A percentile compares a stretch with the other conserved stretches of the same genome.
Evolutionary conservation across 2,329 filamentous ascomycete species (phyloP).

Genomic region (Botryotinia narcissicola): DNA sequence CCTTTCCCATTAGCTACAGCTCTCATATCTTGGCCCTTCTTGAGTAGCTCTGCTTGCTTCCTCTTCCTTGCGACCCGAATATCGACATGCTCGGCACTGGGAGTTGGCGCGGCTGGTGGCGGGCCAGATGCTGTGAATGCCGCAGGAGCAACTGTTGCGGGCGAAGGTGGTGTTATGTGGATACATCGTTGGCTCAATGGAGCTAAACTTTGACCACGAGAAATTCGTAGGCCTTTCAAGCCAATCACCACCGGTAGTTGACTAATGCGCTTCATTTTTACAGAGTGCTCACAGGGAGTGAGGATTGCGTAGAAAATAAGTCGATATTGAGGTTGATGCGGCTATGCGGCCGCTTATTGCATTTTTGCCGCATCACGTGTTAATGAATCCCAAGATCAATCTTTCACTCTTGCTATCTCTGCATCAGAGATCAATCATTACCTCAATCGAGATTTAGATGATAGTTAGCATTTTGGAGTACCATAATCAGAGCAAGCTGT

Average conservation of each 20-base stretch:
- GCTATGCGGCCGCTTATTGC: background rate
- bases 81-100: conserved; percentile 41
- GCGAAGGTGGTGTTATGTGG: conserved; percentile 31
- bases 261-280: conserved; percentile 35
- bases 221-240: conserved; percentile 21
- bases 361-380: background rate
- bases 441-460: background rate
- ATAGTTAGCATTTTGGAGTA: background rate
- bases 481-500: background rate
- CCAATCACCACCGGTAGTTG: conserved; percentile 27
- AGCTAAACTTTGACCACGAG: conserved; percentile 7
- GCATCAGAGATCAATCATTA: background rate
- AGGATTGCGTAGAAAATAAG: conserved; percentile 8
- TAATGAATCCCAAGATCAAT: background rate
- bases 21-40: conserved; percentile 50
- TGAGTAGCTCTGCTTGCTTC: conserved; percentile 55
- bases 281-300: conserved; percentile 22
- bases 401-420: background rate
- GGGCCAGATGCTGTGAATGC: conserved; percentile 57
- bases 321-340: conserved; percentile 5
- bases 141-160: conserved; percentile 32
- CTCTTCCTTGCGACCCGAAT: conserved; percentile 50
- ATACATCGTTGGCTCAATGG: conserved; percentile 28
- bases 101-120: conserved; percentile 54
- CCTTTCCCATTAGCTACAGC: conserved; percentile 40